Evolutionary conservation across 2,329 filamentous ascomycete species (phyloP), one percentile per base, ranked within the genome.

Genomic region (Achaetomium macrosporum): DNA sequence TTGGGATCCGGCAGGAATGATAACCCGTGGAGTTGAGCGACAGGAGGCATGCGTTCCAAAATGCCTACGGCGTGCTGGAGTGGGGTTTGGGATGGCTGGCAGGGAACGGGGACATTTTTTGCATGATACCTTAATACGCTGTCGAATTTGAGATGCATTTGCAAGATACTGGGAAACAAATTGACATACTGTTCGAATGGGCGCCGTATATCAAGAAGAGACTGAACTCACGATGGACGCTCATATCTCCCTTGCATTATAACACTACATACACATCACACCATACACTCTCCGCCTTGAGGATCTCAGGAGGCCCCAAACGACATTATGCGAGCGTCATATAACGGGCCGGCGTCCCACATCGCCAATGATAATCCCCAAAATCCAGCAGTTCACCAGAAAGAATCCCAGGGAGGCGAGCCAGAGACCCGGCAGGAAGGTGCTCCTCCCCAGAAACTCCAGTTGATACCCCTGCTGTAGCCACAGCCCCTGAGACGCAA

Each of bases 351-450:
- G n/a, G 2, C 16, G 9, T 57, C 2, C 61, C 69, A 75, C 76
- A 68, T 97, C 93, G 2, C 67, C 66, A 7, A 96, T 78, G 41
- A 97, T 83, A 43, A 95, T 74, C 0, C 88, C 88, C 37, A 99
- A 67, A 50, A 97, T 88, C 83, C 89, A 95, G 61, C 84, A 85
- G 67, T 99, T 97, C 15, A 90, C 80, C 1, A 83, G 68, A 66
- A 96, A 97, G 72, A 99, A 97, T 0, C 72, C 71, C 13, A 95
- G 68, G 0, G 88, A 86, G 0, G 89, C 77, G 0, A 80, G 58
- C 82, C 89, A 97, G 1, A 99, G 73, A 0, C 90, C 90, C 0
- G 91, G 90, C 10, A 90, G 78, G 65, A 96, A 99, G 0, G 87
- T 91, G 57, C 89, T 92, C 19, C 76, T 64, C 0, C 92, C 93